Evolutionary conservation across 192 early-diverging fungal species (phyloP).

Genomic region (Umbelopsis vinacea): DNA sequence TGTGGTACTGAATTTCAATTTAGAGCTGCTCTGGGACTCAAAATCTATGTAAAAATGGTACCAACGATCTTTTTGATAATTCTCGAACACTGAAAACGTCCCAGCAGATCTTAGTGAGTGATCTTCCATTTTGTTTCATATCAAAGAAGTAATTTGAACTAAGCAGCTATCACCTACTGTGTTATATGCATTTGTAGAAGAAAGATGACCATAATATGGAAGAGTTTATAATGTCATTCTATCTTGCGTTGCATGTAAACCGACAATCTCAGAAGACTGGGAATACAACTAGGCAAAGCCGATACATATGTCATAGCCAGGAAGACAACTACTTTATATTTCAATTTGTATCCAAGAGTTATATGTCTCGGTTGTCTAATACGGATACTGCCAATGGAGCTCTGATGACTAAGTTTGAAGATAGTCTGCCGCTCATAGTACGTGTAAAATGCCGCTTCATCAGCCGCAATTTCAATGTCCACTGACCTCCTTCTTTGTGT

Average conservation of each 20-base stretch:
- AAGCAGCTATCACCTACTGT: background rate
- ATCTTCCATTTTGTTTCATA: background rate
- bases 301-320: background rate
- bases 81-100: background rate
- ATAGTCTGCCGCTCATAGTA: conserved; percentile 4
- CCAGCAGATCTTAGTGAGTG: background rate
- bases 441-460: background rate
- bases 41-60: background rate
- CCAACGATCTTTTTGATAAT: background rate
- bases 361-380: background rate
- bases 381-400: background rate
- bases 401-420: background rate
- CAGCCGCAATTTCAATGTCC: background rate
- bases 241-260: background rate
- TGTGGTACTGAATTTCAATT: background rate
- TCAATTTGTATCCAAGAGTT: conserved; percentile 4
- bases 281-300: background rate
- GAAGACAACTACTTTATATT: conserved; percentile 7
- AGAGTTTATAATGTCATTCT: background rate
- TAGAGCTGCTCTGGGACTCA: conserved; percentile 8
- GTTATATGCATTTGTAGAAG: background rate
- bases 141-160: background rate
- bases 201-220: background rate
- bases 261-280: background rate
- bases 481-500: background rate